These are phyloP conservation scores for Globisporangium spiculum DNA, from an alignment of 352 stramenopile species.

Conservation along the genomic window DNA sequence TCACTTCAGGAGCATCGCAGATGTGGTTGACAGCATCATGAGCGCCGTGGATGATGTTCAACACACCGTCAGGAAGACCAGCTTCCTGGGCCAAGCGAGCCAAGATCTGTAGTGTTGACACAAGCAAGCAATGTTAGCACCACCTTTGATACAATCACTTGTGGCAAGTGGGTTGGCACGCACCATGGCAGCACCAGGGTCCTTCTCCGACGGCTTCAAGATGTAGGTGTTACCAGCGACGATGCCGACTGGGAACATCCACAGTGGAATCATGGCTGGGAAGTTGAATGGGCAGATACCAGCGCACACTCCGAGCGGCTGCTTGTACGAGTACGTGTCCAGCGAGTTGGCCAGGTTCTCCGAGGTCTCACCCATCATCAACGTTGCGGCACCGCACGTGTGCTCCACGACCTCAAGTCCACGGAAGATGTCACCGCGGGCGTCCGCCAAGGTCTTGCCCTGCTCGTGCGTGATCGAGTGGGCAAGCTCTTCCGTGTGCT, in stretches of 20 bases:
- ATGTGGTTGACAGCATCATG: conserved; percentile 94
- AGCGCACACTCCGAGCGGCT: conserved; percentile 93
- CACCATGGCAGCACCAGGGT: conserved; percentile 86
- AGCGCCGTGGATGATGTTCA: conserved; percentile 93
- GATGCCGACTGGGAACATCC: conserved; percentile 88
- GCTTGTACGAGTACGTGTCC: conserved; percentile 96
- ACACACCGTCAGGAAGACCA: conserved; percentile 92
- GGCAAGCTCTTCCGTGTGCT: conserved; percentile 94
- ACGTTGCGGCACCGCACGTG: conserved; percentile 66
- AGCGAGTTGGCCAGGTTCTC: conserved; percentile 90
- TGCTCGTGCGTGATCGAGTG: conserved; percentile 93
- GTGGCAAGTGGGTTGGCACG: background rate
- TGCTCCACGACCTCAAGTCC: conserved; percentile 89
- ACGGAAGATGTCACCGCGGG: conserved; percentile 96
- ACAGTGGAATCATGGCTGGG: conserved; percentile 96
- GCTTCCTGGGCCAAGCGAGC: conserved; percentile 90
- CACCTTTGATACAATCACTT: background rate
- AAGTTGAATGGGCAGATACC: conserved; percentile 96
- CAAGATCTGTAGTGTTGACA: conserved; percentile 60
- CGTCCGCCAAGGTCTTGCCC: conserved; percentile 93
- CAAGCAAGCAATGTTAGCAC: background rate
- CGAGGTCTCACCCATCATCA: conserved; percentile 95
- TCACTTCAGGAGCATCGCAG: conserved; percentile 92
- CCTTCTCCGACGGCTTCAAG: conserved; percentile 95
- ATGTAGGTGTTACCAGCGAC: conserved; percentile 96